Evolutionary conservation across 331 rosid genomes (phyloP).

Genomic region (Saraca asoca): DNA sequence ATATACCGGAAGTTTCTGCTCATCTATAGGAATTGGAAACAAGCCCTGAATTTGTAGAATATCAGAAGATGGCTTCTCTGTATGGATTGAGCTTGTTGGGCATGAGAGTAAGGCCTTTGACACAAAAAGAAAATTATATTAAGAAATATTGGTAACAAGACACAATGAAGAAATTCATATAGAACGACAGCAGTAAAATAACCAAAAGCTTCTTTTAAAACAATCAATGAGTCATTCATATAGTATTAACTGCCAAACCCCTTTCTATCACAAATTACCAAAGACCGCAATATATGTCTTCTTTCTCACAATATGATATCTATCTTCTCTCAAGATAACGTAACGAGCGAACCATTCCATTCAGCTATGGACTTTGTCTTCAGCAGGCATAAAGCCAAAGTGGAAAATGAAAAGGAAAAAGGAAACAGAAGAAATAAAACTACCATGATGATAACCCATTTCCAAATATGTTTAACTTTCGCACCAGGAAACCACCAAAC

Average conservation of each 20-base stretch:
- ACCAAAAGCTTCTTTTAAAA: not conserved
- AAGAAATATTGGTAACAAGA: not conserved
- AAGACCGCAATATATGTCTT: too few relatives aligned
- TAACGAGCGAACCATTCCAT: too few relatives aligned
- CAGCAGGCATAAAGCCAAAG: too few relatives aligned
- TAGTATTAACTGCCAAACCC: too few relatives aligned
- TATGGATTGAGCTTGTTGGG: slow-evolving; percentile 26
- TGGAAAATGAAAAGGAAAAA: too few relatives aligned
- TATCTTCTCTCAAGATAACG: too few relatives aligned
- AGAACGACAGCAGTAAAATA: not conserved
- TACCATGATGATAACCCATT: too few relatives aligned
- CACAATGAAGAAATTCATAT: not conserved
- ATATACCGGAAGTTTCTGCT: slow-evolving; percentile 14
- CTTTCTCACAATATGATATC: too few relatives aligned
- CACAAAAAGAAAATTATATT: not conserved
- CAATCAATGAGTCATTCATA: not conserved
- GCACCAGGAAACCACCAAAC: too few relatives aligned
- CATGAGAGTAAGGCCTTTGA: slow-evolving; percentile 25
- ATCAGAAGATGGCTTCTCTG: slow-evolving; percentile 16
- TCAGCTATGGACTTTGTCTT: too few relatives aligned
- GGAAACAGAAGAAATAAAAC: too few relatives aligned
- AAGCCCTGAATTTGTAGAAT: slow-evolving; percentile 5
- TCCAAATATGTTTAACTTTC: too few relatives aligned
- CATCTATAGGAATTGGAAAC: slow-evolving; percentile 20
- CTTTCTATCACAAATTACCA: not conserved